Evolutionary conservation across 495 filamentous ascomycete genomes (phyloP).

Genomic region (Penicillium coffeae): DNA sequence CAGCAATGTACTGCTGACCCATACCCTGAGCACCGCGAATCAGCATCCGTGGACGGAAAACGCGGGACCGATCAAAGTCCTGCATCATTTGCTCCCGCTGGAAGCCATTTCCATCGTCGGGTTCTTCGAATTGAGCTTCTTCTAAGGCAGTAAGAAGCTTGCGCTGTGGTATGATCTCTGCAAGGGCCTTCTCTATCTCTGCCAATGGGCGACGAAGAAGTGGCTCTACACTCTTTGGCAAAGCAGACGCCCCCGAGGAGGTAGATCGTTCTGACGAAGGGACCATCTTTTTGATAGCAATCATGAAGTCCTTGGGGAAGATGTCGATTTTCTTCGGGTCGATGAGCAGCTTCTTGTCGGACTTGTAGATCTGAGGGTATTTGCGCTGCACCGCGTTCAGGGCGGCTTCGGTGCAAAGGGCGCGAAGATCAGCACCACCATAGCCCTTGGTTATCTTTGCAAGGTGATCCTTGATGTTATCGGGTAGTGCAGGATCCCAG

Average conservation of each 20-base stretch:
- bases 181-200: constrained; percentile 60
- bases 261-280: constrained; percentile 89
- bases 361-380: constrained; percentile 93
- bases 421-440: constrained; percentile 89
- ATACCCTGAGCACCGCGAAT: constrained; percentile 76
- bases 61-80: constrained; percentile 82
- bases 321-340: constrained; percentile 79
- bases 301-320: constrained; percentile 90
- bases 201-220: constrained; percentile 69
- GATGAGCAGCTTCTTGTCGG: constrained; percentile 84
- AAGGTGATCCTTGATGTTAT: constrained; percentile 74
- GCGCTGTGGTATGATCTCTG: constrained; percentile 74
- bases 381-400: constrained; percentile 95
- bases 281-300: constrained; percentile 91
- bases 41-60: constrained; percentile 84
- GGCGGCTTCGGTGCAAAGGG: constrained; percentile 95
- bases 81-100: constrained; percentile 79
- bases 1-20: constrained; percentile 89
- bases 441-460: constrained; percentile 92
- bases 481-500: constrained; percentile 76
- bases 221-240: constrained; percentile 76
- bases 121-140: constrained; percentile 91
- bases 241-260: constrained; percentile 71
- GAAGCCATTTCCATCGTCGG: constrained; percentile 74
- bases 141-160: constrained; percentile 85